phyloP scores from a whole-genome alignment of 2,329 filamentous ascomycete species.

The Sclerotinia borealis region DNA sequence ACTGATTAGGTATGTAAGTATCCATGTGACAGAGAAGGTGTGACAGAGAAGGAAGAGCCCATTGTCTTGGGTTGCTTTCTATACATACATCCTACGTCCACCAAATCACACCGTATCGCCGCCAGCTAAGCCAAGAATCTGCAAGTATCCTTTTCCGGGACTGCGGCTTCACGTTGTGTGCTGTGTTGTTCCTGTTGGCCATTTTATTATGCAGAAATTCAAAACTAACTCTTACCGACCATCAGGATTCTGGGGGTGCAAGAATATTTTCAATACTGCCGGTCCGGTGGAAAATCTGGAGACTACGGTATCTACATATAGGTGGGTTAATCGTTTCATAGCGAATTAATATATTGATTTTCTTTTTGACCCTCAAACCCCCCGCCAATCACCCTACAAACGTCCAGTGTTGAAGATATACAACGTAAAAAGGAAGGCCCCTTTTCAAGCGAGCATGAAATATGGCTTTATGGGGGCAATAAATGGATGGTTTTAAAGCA shows the following conservation, averaged over 20 bases:
- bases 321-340: background rate
- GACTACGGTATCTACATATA: background rate
- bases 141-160: slow-evolving; percentile 4
- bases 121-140: slow-evolving; percentile 9
- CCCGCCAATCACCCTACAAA: slow-evolving; percentile 5
- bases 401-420: slow-evolving; percentile 1
- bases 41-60: background rate
- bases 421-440: background rate
- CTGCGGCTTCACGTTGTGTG: slow-evolving; percentile 2
- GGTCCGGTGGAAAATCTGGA: background rate
- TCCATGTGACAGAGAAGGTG: background rate
- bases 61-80: background rate
- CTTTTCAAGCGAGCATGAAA: slow-evolving; percentile 10
- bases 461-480: background rate
- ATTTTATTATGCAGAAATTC: slow-evolving; percentile 1
- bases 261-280: background rate
- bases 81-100: background rate
- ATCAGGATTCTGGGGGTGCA: background rate
- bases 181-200: background rate
- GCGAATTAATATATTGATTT: slow-evolving; percentile 1
- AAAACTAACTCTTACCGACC: background rate
- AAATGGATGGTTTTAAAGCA: background rate
- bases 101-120: slow-evolving; percentile 4
- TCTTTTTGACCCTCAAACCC: background rate
- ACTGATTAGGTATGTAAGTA: background rate